Percentiles rank a stretch among this genome's conserved stretches.
phyloP scores from a whole-genome alignment of 2,329 filamentous ascomycete genomes.

The Epichloe hybrida region DNA sequence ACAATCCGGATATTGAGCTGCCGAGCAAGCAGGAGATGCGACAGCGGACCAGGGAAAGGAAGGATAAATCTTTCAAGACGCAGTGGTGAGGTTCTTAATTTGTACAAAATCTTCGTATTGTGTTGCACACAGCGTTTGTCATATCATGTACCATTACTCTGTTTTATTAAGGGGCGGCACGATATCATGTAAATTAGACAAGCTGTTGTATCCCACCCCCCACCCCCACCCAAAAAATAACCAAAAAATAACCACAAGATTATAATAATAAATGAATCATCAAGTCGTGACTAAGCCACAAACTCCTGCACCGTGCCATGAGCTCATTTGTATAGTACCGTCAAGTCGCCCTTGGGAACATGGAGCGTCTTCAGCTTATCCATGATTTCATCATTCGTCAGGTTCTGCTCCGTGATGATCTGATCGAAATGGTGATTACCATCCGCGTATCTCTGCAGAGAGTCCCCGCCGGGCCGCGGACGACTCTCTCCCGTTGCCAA shows the following conservation, averaged over 20 bases:
- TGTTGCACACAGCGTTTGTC: not conserved
- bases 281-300: not conserved
- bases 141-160: not conserved
- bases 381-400: conserved; percentile 58
- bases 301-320: not conserved
- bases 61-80: not conserved
- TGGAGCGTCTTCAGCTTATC: conserved; percentile 48
- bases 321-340: conserved; percentile 37
- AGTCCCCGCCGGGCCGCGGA: conserved; percentile 28
- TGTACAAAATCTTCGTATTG: not conserved
- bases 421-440: conserved; percentile 69
- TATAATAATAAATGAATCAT: not conserved
- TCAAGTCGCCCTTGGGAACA: conserved; percentile 37
- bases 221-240: not conserved
- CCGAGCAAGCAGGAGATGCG: conserved; percentile 23
- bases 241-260: not conserved
- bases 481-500: conserved; percentile 40
- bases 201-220: not conserved
- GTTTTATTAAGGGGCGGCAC: not conserved
- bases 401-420: conserved; percentile 62
- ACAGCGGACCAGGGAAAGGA: conserved; percentile 9
- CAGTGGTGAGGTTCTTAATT: not conserved
- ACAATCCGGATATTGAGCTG: conserved; percentile 28
- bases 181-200: not conserved
- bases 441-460: conserved; percentile 55